phyloP scores from a whole-genome alignment of 2,329 filamentous ascomycete genomes.

The Epichloe typhina region DNA sequence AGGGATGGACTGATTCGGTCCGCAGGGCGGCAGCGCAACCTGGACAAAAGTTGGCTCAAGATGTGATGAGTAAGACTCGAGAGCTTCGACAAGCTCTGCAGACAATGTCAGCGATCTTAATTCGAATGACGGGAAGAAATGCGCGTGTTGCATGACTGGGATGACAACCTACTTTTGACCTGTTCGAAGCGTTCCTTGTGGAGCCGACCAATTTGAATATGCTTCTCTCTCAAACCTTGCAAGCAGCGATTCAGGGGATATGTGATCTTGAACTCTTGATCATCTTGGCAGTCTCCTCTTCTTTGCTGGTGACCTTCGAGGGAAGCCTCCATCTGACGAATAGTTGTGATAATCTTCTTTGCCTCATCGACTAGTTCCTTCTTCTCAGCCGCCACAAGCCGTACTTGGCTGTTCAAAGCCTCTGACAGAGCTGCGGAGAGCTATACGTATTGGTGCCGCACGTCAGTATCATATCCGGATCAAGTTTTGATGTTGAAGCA shows the following conservation, averaged over 20 bases:
- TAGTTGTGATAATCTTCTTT: conserved; percentile 67
- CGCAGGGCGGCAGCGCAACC: conserved; percentile 72
- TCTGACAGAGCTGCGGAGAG: conserved; percentile 86
- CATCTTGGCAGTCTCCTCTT: conserved; percentile 50
- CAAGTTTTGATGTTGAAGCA: no score
- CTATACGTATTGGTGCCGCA: conserved; percentile 28
- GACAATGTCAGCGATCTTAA: neutral
- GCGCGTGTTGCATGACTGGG: no score
- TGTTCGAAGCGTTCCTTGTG: conserved; percentile 91
- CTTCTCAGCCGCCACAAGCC: conserved; percentile 75
- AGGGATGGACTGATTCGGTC: conserved; percentile 60
- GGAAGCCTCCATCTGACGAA: conserved; percentile 89
- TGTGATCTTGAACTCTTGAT: conserved; percentile 61
- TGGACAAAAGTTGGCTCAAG: conserved; percentile 81
- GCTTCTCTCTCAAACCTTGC: conserved; percentile 71
- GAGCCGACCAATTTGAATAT: conserved; percentile 62
- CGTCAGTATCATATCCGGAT: neutral
- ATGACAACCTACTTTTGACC: conserved; percentile 61
- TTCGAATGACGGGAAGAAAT: neutral
- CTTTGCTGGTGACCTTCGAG: conserved; percentile 58
- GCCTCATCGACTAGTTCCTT: conserved; percentile 83
- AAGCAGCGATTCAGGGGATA: conserved; percentile 77
- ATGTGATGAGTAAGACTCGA: conserved; percentile 93
- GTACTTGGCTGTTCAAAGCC: conserved; percentile 80
- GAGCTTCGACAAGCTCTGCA: conserved; percentile 80